A percentile compares a stretch with the other conserved stretches of the same genome.
Evolutionary conservation across 345 rosid genomes (phyloP).

Genomic region (Hirschfeldia incana): DNA sequence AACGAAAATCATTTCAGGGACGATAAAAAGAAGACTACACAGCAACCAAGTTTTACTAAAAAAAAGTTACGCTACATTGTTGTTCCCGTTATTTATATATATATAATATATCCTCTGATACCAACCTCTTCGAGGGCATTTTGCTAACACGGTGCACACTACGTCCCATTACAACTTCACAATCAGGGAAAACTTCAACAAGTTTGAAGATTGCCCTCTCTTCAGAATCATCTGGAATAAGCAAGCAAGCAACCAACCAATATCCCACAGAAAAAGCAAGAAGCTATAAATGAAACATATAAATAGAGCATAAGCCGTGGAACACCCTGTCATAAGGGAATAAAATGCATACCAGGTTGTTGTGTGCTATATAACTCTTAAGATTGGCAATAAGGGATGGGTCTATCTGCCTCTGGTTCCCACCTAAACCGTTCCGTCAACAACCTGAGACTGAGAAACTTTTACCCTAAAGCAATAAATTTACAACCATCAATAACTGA

Average conservation of each 20-base stretch:
- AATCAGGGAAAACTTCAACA: slow-evolving; percentile 80
- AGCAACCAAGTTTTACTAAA: background rate
- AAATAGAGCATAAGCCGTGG: background rate
- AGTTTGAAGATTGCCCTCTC: slow-evolving; percentile 43
- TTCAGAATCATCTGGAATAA: slow-evolving; percentile 35
- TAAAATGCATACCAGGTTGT: slow-evolving; percentile 60
- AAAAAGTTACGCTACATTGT: background rate
- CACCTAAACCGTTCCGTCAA: slow-evolving; percentile 60
- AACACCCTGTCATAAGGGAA: background rate
- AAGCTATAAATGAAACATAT: background rate
- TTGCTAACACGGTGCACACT: slow-evolving; percentile 78
- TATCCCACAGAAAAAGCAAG: slow-evolving; percentile 5
- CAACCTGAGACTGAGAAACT: slow-evolving; percentile 47
- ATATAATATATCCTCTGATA: slow-evolving; percentile 4
- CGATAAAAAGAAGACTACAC: background rate
- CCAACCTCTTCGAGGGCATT: slow-evolving; percentile 83
- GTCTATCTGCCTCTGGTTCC: slow-evolving; percentile 64
- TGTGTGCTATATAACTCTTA: slow-evolving; percentile 53
- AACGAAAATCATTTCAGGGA: background rate
- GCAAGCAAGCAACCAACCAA: slow-evolving; percentile 24
- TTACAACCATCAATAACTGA: slow-evolving; percentile 26
- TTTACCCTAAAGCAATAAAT: slow-evolving; percentile 18
- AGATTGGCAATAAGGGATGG: slow-evolving; percentile 51
- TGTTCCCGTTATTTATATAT: background rate
- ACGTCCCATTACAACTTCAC: slow-evolving; percentile 91